Evolutionary conservation across 768 basidiomycete species (phyloP), one percentile per base, ranked within the genome.

Genomic region (Pleurotus cornucopiae): DNA sequence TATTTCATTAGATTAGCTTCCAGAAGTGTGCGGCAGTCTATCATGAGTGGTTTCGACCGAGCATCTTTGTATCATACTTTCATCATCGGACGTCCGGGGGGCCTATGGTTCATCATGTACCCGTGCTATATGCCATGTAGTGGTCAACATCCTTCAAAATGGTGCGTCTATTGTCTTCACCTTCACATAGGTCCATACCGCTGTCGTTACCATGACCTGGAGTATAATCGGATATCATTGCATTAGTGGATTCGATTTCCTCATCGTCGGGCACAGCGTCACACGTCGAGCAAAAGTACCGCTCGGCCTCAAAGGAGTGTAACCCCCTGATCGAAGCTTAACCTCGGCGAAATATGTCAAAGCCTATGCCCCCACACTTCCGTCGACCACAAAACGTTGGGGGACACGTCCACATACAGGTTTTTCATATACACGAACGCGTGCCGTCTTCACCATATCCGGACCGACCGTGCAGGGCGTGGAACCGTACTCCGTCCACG

Each of bases 321-420:
- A 38, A 53, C 14, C 30, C 51, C 51, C 51, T 53, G 51, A 53
- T 53, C 51, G 18, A 34, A 53, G 38, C 12, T 16, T 53, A 40
- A 53, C 51, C 23, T 53, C 51, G 51, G 51, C 20, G 51, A 53
- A 53, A 53, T 39, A 37, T 53, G 51, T 21, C 51, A 53, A 53
- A 53, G 51, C 51, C 39, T 53, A 40, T 53, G 34, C 13, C 38
- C 51, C 51, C 51, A 20, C 51, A 53, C 21, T 18, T 53, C 20
- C 30, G n/a, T 47, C 37, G 48, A 49, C 51, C 51, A 40, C 51
- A n/a, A 40, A 49, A 38, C 20, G 34, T 53, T 53, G 51, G 51
- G 30, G 51, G 51, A 53, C 21, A 20, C 38, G 51, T 53, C 51
- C 51, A 53, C 51, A 53, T 40, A 53, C 51, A 25, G 26, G 37